Percentiles rank a stretch among this genome's conserved stretches.
These are phyloP conservation scores for Penicillium corylophilum DNA, from an alignment of 2,329 filamentous ascomycete species.

Conservation along the genomic window DNA sequence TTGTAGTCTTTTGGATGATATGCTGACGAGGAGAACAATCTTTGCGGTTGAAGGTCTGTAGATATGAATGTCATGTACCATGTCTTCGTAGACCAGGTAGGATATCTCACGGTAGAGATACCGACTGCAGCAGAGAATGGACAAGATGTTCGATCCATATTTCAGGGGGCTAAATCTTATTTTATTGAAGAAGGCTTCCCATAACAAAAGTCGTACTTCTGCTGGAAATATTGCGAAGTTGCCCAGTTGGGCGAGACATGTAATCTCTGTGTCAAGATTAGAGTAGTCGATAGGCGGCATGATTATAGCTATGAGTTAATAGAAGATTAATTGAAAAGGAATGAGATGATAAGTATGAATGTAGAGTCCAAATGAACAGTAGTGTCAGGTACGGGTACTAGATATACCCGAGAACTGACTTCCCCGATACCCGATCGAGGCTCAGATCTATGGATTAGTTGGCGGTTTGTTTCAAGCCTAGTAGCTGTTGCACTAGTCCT, in stretches of 20 bases:
- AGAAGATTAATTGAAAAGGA: background rate
- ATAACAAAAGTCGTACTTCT: background rate
- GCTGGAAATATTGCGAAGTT: background rate
- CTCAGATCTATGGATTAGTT: background rate
- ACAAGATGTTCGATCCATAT: background rate
- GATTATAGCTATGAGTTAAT: background rate
- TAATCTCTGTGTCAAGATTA: background rate
- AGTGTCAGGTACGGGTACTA: no score
- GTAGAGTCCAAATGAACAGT: background rate
- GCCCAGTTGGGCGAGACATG: background rate
- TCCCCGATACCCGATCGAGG: background rate
- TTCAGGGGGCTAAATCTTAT: background rate
- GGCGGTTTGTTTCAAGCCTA: background rate
- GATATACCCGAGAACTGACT: background rate
- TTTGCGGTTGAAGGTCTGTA: background rate
- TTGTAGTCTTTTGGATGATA: background rate
- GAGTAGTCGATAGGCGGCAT: background rate
- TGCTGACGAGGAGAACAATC: background rate
- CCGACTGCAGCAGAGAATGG: background rate
- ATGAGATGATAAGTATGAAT: background rate
- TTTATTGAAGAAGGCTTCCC: background rate
- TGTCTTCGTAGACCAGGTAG: background rate
- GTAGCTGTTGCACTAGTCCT: background rate
- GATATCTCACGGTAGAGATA: background rate
- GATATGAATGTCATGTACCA: background rate